Conservation (phyloP, 2,329 filamentous ascomycete species). For the Aspergillus hiratsukae region DNA sequence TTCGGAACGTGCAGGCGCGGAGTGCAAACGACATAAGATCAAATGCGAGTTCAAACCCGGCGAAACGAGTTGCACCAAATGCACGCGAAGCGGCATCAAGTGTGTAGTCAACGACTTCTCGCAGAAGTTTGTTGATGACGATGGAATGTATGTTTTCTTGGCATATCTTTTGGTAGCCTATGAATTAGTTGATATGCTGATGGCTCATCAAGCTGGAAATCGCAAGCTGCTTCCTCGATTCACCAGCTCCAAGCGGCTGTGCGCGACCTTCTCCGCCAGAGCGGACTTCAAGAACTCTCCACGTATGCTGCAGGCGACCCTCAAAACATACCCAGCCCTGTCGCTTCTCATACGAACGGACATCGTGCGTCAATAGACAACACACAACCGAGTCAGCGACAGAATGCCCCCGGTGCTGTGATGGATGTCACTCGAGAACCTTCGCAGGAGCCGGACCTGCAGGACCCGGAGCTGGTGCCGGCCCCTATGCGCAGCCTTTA, state of each 20-base stretch:
- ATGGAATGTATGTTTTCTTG: constrained; percentile 43
- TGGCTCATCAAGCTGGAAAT: constrained; percentile 40
- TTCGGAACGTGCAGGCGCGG: constrained; percentile 32
- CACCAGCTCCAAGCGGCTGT: constrained; percentile 44
- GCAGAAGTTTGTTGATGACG: constrained; percentile 52
- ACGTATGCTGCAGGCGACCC: constrained; percentile 31
- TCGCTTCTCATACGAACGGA: constrained; percentile 23
- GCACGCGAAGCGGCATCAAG: constrained; percentile 46
- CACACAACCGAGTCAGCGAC: constrained; percentile 24
- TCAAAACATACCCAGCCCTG: constrained; percentile 24
- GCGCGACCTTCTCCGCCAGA: constrained; percentile 42
- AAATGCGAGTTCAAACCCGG: constrained; percentile 50
- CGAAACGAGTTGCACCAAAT: constrained; percentile 47
- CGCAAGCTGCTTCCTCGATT: constrained; percentile 39
- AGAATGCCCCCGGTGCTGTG: constrained; percentile 25
- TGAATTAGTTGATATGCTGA: constrained; percentile 1
- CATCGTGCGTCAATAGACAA: constrained; percentile 23
- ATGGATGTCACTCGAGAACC: constrained; percentile 45
- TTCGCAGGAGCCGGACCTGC: constrained; percentile 40
- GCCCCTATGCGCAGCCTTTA: constrained; percentile 53
- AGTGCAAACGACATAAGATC: constrained; percentile 54
- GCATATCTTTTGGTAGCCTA: neutral
- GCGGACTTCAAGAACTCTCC: constrained; percentile 40
- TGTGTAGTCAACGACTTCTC: constrained; percentile 54
- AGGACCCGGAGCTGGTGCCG: constrained; percentile 42